Evolutionary conservation across 495 filamentous ascomycete species (phyloP).

Genomic region (Tuber brumale): DNA sequence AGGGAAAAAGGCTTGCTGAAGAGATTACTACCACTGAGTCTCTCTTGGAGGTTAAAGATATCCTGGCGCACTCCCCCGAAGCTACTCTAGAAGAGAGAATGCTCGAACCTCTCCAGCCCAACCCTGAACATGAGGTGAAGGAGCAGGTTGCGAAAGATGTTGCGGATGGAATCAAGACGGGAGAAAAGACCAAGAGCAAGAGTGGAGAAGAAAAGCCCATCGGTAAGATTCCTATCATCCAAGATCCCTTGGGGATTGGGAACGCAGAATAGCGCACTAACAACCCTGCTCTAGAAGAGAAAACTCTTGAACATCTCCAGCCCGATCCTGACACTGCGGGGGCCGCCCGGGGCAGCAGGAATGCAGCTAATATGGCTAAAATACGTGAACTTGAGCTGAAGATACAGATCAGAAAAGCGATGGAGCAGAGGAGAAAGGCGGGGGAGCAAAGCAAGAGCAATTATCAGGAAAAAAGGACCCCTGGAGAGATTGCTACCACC

Average conservation of each 20-base stretch:
- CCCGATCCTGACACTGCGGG: background rate
- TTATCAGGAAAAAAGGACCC: background rate
- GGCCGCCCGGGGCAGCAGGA: too few relatives aligned
- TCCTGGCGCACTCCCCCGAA: background rate
- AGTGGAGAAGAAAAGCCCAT: background rate
- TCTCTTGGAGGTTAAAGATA: background rate
- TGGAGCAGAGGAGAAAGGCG: background rate
- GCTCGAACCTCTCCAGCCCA: background rate
- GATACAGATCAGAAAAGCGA: background rate
- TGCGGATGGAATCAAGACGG: background rate
- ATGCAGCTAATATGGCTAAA: background rate
- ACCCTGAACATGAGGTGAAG: too few relatives aligned
- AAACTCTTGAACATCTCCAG: background rate
- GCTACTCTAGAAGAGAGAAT: background rate
- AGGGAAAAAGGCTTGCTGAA: background rate
- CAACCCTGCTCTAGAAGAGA: background rate
- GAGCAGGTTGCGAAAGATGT: background rate
- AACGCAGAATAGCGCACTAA: background rate
- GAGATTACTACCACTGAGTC: background rate
- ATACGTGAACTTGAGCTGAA: background rate
- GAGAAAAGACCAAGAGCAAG: background rate
- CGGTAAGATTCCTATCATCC: too few relatives aligned
- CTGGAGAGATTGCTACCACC: too few relatives aligned
- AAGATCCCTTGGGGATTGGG: too few relatives aligned
- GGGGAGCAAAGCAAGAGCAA: too few relatives aligned